A percentile compares a stretch with the other conserved stretches of the same genome.
phyloP scores from a whole-genome alignment of 1,139 yeast genomes.

The Torulaspora globosa region DNA sequence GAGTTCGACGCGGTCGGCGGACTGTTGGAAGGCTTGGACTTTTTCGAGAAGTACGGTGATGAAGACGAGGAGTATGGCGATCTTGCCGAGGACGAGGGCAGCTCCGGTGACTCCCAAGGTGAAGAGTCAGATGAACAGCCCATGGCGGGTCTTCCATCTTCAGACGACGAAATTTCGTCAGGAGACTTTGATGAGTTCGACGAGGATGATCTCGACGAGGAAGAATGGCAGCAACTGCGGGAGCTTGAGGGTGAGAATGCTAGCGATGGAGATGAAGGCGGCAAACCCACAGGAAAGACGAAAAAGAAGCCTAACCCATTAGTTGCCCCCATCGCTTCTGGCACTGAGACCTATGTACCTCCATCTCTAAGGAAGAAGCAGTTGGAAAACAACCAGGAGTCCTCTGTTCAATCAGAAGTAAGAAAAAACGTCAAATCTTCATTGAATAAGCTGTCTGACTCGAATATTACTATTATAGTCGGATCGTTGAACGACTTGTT shows the following conservation, averaged over 20 bases:
- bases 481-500: conserved; percentile 63
- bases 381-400: conserved; percentile 40
- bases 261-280: conserved; percentile 35
- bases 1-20: conserved; percentile 73
- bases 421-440: conserved; percentile 70
- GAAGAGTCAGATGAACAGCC: conserved; percentile 19
- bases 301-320: conserved; percentile 65
- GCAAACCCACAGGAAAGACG: conserved; percentile 9
- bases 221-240: conserved; percentile 40
- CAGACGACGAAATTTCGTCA: conserved; percentile 48
- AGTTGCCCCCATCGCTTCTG: conserved; percentile 59
- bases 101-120: conserved; percentile 14
- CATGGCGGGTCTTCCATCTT: conserved; percentile 38
- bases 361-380: conserved; percentile 69
- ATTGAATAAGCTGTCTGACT: conserved; percentile 80
- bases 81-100: conserved; percentile 26
- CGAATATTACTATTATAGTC: conserved; percentile 68
- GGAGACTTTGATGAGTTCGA: conserved; percentile 46
- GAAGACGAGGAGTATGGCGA: conserved; percentile 32
- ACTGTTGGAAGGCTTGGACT: conserved; percentile 71
- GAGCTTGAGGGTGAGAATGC: conserved; percentile 39
- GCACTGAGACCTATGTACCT: conserved; percentile 55
- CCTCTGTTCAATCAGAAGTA: conserved; percentile 51
- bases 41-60: conserved; percentile 46
- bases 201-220: conserved; percentile 46